A percentile compares a stretch with the other conserved stretches of the same genome.
Evolutionary conservation across 805 yeast species (phyloP).

Genomic region (Kurtzmaniella cleridarum): DNA sequence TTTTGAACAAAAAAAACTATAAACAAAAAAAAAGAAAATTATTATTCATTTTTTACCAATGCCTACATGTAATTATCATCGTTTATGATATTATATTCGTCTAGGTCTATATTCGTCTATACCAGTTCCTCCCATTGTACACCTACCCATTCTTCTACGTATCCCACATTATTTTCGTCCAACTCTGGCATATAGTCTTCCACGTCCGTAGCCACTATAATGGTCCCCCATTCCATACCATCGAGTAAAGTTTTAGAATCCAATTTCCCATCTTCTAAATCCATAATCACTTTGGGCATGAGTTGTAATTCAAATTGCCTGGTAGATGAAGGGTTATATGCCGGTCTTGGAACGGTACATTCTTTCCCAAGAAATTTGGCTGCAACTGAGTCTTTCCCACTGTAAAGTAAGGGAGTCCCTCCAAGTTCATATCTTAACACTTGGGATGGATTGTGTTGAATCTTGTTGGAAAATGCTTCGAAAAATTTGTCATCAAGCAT

Average conservation of each 20-base stretch:
- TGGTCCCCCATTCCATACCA: constrained; percentile 98
- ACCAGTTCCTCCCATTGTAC: constrained; percentile 74
- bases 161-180: constrained; percentile 68
- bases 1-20: no score
- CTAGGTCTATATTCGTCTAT: constrained; percentile 4
- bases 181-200: constrained; percentile 57
- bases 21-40: no score
- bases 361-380: constrained; percentile 19
- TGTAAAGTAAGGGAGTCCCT: constrained; percentile 73
- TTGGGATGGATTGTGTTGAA: constrained; percentile 80
- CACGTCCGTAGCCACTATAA: constrained; percentile 71
- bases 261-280: constrained; percentile 35
- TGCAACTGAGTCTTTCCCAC: constrained; percentile 53
- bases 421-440: constrained; percentile 79
- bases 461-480: constrained; percentile 68
- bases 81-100: no score
- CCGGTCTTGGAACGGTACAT: constrained; percentile 49
- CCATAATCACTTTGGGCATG: constrained; percentile 90
- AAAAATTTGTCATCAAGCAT: constrained; percentile 71
- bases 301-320: constrained; percentile 81
- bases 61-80: no score
- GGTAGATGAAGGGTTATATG: constrained; percentile 51
- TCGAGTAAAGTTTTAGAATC: constrained; percentile 39
- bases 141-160: constrained; percentile 73
- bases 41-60: no score